A percentile compares a stretch with the other conserved stretches of the same genome.
Conservation (phyloP, 257 asterid genomes). For the Solanum habrochaites region DNA sequence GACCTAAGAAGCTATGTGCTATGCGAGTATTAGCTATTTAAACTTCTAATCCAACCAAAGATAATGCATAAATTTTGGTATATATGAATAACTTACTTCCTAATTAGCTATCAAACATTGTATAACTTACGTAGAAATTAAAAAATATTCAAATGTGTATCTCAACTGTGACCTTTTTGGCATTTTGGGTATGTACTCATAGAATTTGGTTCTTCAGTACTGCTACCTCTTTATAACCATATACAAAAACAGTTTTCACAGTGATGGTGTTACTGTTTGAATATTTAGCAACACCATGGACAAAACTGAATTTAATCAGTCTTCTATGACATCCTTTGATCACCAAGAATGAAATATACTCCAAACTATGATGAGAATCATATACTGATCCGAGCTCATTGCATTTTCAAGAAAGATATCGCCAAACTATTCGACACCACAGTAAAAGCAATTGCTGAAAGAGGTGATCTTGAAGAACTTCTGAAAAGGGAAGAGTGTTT, state of each 20-base stretch:
- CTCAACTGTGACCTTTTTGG: not conserved
- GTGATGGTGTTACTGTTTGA: not conserved
- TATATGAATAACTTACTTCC: not conserved
- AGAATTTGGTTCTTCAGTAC: not conserved
- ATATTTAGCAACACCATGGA: not conserved
- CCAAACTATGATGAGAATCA: not conserved
- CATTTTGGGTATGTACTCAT: not conserved
- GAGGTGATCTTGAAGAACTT: slow-evolving; percentile 15
- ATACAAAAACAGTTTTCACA: not conserved
- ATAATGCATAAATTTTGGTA: no score
- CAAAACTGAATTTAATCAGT: not conserved
- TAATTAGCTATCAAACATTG: not conserved
- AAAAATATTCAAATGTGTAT: not conserved
- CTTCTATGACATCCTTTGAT: not conserved
- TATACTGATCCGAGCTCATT: not conserved
- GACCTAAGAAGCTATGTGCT: not conserved
- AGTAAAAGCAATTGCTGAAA: slow-evolving; percentile 22
- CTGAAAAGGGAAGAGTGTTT: slow-evolving; percentile 9
- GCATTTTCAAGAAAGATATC: not conserved
- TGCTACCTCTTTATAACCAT: not conserved
- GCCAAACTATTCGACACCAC: slow-evolving; percentile 3
- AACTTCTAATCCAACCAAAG: not conserved
- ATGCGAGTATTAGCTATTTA: not conserved
- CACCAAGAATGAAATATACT: not conserved
- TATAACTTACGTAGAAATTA: not conserved